Evolutionary conservation across 23 red algal genomes (phyloP).

Genomic region (Gracilaria gracilis): DNA sequence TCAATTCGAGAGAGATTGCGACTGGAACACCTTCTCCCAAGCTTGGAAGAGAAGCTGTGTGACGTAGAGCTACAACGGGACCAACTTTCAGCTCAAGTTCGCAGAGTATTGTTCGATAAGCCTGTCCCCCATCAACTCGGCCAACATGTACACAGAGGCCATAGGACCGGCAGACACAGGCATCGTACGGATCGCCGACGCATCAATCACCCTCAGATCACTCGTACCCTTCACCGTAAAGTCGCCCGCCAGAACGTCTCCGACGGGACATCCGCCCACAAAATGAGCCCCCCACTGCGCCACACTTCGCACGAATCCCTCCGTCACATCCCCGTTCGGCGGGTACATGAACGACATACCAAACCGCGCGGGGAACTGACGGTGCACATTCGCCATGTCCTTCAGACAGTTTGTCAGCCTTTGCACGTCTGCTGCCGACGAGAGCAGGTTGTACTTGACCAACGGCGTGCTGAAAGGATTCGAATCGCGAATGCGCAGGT

Average conservation of each 20-base stretch:
- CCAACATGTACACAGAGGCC: conserved; percentile 60
- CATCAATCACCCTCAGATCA: conserved; percentile 69
- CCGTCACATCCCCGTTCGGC: conserved; percentile 30
- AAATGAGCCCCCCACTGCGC: conserved; percentile 49
- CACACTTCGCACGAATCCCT: conserved; percentile 27
- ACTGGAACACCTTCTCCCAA: too few relatives aligned
- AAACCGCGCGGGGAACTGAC: conserved; percentile 8
- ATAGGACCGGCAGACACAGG: conserved; percentile 71
- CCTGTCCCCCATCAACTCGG: conserved; percentile 32
- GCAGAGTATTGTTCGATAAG: not conserved
- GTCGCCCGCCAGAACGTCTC: conserved; percentile 26
- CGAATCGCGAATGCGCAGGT: conserved; percentile 4
- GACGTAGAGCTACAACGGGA: too few relatives aligned
- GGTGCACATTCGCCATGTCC: conserved; percentile 14
- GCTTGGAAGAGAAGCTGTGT: too few relatives aligned
- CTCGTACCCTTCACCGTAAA: conserved; percentile 53
- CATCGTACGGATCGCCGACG: conserved; percentile 53
- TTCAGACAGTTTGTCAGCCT: conserved; percentile 13
- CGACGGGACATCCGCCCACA: conserved; percentile 48
- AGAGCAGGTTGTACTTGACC: conserved; percentile 32
- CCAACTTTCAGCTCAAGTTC: too few relatives aligned
- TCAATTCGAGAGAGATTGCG: too few relatives aligned
- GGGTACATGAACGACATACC: conserved; percentile 16
- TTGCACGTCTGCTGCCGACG: not conserved
- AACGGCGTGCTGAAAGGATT: conserved; percentile 26